phyloP scores from a whole-genome alignment of 139 green algal genomes.

The Pleodorina starrii region DNA sequence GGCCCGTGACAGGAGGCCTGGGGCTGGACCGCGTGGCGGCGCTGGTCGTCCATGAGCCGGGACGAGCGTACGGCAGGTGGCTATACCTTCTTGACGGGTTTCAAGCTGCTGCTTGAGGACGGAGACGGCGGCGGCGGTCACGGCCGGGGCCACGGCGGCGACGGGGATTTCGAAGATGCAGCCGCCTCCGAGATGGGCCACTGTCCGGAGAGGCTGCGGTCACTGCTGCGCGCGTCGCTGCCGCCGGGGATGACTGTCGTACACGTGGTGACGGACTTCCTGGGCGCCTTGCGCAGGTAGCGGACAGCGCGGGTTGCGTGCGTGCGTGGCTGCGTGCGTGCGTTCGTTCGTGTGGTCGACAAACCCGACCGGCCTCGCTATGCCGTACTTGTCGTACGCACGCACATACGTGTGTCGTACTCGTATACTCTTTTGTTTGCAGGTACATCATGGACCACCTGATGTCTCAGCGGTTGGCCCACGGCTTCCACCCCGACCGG shows the following conservation, averaged over 20 bases:
- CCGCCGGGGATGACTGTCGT: not conserved
- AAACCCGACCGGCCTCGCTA: not conserved
- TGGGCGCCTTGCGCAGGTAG: not conserved
- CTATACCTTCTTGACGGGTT: conserved; percentile 18
- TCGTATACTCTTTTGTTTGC: not conserved
- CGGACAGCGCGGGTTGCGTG: not conserved
- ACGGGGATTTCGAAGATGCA: not conserved
- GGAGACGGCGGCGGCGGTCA: not conserved
- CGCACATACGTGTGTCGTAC: not conserved
- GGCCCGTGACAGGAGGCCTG: conserved; percentile 43
- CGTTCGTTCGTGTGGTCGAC: not conserved
- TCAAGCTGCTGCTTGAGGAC: conserved; percentile 43
- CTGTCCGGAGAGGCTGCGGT: not conserved
- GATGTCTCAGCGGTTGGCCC: not conserved
- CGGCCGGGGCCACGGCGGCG: not conserved
- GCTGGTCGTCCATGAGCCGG: not conserved
- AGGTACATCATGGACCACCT: not conserved
- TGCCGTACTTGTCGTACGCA: not conserved
- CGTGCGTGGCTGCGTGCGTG: not conserved
- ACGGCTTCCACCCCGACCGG: not conserved
- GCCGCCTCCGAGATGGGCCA: not conserved
- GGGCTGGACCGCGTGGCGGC: conserved; percentile 19
- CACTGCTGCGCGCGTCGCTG: not conserved
- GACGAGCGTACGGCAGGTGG: not conserved
- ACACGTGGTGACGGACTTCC: conserved; percentile 34